These are phyloP conservation scores for Vitis hybrid DNA, from an alignment of 177 flowering plant species.

Conservation along the genomic window DNA sequence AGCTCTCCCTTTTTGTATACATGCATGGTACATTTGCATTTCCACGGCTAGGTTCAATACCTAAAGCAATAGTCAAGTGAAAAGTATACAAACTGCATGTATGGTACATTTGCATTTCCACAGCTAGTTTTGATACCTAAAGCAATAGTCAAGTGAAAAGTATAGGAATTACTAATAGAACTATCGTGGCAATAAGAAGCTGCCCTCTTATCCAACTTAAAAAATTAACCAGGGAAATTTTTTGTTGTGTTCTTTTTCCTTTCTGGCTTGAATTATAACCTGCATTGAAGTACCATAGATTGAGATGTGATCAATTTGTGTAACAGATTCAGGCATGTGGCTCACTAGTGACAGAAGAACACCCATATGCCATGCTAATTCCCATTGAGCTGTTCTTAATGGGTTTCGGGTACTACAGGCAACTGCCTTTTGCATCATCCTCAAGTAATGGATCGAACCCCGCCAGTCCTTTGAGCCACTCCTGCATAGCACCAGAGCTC, in stretches of 20 bases:
- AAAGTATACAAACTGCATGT: too few relatives aligned
- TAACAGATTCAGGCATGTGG: conserved; percentile 55
- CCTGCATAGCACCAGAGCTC: conserved; percentile 66
- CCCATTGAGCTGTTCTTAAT: conserved; percentile 73
- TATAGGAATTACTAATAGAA: too few relatives aligned
- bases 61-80: too few relatives aligned
- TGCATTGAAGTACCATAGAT: neutral
- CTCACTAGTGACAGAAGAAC: conserved; percentile 75
- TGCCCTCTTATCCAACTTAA: too few relatives aligned
- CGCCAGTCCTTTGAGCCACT: conserved; percentile 34
- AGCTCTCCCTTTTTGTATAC: too few relatives aligned
- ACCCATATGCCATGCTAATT: conserved; percentile 68
- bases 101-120: too few relatives aligned
- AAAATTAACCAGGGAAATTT: too few relatives aligned
- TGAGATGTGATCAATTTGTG: neutral
- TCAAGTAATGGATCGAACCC: conserved; percentile 30
- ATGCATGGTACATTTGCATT: too few relatives aligned
- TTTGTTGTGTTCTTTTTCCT: neutral
- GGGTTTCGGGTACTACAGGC: conserved; percentile 58
- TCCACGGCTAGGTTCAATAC: too few relatives aligned
- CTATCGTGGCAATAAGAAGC: too few relatives aligned
- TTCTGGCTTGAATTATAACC: neutral
- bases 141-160: too few relatives aligned
- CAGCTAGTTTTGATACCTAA: too few relatives aligned
- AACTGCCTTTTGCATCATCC: conserved; percentile 20